A percentile compares a stretch with the other conserved stretches of the same genome.
These are phyloP conservation scores for Nasturtium officinale DNA, from an alignment of 345 rosid species.

Conservation along the genomic window DNA sequence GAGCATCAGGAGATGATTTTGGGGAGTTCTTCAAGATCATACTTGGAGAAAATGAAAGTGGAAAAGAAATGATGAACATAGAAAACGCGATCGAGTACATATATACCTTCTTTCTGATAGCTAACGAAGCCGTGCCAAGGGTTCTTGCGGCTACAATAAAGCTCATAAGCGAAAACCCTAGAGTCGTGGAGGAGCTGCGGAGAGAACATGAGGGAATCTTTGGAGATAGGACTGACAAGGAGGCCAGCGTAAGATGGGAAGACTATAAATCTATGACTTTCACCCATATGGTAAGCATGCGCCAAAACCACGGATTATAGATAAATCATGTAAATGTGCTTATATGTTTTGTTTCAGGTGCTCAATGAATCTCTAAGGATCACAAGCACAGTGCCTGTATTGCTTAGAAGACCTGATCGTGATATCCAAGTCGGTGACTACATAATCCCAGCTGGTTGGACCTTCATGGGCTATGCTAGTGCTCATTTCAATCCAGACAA, in stretches of 20 bases:
- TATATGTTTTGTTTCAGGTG: conserved; percentile 8
- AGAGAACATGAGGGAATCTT: conserved; percentile 5
- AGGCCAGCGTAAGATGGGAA: conserved; percentile 8
- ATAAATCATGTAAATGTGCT: neutral
- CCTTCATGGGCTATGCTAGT: neutral
- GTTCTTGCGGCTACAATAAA: conserved; percentile 4
- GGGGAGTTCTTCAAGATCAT: conserved; percentile 5
- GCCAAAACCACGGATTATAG: neutral
- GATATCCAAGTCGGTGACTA: neutral
- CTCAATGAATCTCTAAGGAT: conserved; percentile 17
- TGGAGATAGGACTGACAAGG: neutral
- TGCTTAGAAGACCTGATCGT: conserved; percentile 10
- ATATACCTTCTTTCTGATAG: conserved; percentile 1
- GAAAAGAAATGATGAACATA: neutral
- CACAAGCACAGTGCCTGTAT: conserved; percentile 8
- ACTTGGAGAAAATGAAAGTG: neutral
- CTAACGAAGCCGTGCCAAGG: conserved; percentile 1
- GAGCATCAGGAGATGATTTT: neutral
- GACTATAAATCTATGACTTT: conserved; percentile 28
- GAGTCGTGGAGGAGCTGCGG: conserved; percentile 5
- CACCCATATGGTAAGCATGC: conserved; percentile 20
- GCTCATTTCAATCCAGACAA: conserved; percentile 8
- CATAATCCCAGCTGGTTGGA: conserved; percentile 7
- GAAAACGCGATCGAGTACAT: neutral
- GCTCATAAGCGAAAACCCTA: conserved; percentile 10